Conservation (phyloP, 108 stramenopile species). For the Cyclostephanos invisitatus region DNA sequence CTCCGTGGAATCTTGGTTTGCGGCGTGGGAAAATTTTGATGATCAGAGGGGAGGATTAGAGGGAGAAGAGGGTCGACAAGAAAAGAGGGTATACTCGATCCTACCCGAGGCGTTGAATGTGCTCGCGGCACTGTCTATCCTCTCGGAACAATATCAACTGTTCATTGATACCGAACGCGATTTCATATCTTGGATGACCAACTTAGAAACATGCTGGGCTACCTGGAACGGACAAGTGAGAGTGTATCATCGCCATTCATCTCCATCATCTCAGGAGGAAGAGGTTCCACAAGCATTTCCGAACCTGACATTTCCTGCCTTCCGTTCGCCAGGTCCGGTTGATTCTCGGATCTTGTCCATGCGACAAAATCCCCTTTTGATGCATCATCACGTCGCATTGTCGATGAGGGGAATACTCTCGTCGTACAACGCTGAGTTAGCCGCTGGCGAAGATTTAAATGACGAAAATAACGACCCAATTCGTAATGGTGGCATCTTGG, state of each 20-base stretch:
- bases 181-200: slow-evolving; percentile 14
- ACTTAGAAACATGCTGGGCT: slow-evolving; percentile 14
- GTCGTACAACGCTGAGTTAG: neutral
- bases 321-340: slow-evolving; percentile 65
- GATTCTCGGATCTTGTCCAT: slow-evolving; percentile 57
- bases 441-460: neutral
- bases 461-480: neutral
- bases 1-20: slow-evolving; percentile 30
- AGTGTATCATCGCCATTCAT: slow-evolving; percentile 14
- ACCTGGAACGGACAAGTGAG: slow-evolving; percentile 33
- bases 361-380: slow-evolving; percentile 50
- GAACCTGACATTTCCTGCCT: neutral
- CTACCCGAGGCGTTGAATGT: slow-evolving; percentile 8
- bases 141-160: slow-evolving; percentile 40
- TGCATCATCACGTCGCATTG: slow-evolving; percentile 61
- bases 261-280: slow-evolving; percentile 8
- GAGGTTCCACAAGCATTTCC: slow-evolving; percentile 3
- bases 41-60: neutral
- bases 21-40: slow-evolving; percentile 9
- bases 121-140: slow-evolving; percentile 34
- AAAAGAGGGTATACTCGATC: neutral
- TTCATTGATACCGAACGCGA: slow-evolving; percentile 13
- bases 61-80: neutral
- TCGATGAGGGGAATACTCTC: slow-evolving; percentile 28
- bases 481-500: slow-evolving; percentile 7